A percentile compares a stretch with the other conserved stretches of the same genome.
These are phyloP conservation scores for Pseudophaeomoniella oleicola DNA, from an alignment of 2,329 filamentous ascomycete species.

Conservation along the genomic window DNA sequence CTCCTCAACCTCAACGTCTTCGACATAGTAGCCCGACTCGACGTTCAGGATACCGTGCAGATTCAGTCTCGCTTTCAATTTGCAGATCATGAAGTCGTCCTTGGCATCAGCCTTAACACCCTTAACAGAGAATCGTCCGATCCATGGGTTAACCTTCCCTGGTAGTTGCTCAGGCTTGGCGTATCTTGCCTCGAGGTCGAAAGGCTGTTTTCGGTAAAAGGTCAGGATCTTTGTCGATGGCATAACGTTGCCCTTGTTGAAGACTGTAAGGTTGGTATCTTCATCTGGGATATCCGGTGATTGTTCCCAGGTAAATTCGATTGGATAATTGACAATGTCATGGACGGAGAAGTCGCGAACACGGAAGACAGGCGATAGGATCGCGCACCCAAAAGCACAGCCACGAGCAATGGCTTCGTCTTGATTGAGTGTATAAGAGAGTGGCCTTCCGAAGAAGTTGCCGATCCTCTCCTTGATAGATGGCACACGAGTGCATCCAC, in stretches of 20 bases:
- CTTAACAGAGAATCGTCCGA: conserved; percentile 96
- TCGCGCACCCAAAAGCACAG: conserved; percentile 94
- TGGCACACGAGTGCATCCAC: conserved; percentile 87
- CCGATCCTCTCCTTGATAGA: conserved; percentile 81
- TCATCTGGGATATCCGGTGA: conserved; percentile 95
- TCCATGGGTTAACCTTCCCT: conserved; percentile 85
- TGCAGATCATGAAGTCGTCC: conserved; percentile 99
- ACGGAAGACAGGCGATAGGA: conserved; percentile 92
- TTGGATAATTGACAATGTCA: conserved; percentile 95
- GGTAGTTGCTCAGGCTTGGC: conserved; percentile 74
- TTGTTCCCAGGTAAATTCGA: conserved; percentile 99
- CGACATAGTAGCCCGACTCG: conserved; percentile 93
- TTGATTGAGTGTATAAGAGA: conserved; percentile 95
- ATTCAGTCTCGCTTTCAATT: conserved; percentile 94
- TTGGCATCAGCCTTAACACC: conserved; percentile 74
- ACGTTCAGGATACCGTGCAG: conserved; percentile 93
- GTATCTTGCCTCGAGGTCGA: conserved; percentile 91
- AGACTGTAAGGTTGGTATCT: conserved; percentile 92
- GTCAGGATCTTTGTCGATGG: conserved; percentile 98
- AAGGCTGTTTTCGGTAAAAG: conserved; percentile 96
- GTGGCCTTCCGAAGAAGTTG: conserved; percentile 77
- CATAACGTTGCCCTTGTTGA: conserved; percentile 92
- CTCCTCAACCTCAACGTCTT: conserved; percentile 95
- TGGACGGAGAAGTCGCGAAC: conserved; percentile 96
- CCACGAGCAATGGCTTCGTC: conserved; percentile 94